Evolutionary conservation across 306 rosid genomes (phyloP), one percentile per base, ranked within the genome.

Genomic region (Rosa rugosa): DNA sequence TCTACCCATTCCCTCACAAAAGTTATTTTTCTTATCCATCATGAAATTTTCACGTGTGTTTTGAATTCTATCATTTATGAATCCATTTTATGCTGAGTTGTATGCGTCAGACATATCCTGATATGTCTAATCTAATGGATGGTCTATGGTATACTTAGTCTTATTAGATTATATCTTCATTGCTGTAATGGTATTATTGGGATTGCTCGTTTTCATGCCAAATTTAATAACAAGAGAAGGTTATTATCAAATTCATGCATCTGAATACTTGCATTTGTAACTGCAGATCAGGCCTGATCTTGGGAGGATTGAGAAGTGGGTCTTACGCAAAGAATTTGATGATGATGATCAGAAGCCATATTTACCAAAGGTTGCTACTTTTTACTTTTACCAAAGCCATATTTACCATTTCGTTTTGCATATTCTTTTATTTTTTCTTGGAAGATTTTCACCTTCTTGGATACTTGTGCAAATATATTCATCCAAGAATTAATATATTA

Each of bases 301-400:
- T 78, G 91, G 93, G 76, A 90, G 98, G 85, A 95, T 93, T 80
- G 98, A 95, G 91, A 93, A 95, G 87, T 95, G 99, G 99, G 73
- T 95, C 85, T 41, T 95, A 79, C 99, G 94, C 86, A 90, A 95
- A 83, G 99, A 97, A 69, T 95, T 95, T 27, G 31, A 27, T 79
- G 98, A 95, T 71, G 96, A 91, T 77, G 99, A 88, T 22, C 64
- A 91, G 77, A 87, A 89, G 13, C 98, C 97, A 71, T 95, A 90
- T 90, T 83, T 95, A 70, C 99, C 97, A 34, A 95, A 95, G 96
- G 99, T 92, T 85, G 89, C 63, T 64, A 69, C 74, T 77, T 66
- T 79, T 10, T 27, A 27, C 31, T 27, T 27, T 27, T 27, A 2
- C 31, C 31, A 1, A 27, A 1, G n/a, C n/a, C n/a, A n/a, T n/a